Conservation (phyloP, 768 basidiomycete genomes). For the Grammothele lineata region DNA sequence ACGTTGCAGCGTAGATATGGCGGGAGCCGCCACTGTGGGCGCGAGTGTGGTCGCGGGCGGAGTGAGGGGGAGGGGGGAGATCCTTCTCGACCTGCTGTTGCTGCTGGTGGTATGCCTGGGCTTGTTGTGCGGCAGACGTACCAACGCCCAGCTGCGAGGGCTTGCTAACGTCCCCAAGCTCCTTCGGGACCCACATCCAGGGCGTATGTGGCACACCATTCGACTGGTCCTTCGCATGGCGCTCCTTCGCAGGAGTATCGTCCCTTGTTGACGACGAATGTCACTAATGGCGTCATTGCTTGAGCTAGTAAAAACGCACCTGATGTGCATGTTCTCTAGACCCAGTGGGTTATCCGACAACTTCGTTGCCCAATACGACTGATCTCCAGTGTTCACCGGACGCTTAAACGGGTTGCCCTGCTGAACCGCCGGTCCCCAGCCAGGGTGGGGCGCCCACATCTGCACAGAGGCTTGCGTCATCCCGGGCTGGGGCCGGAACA, state of each 20-base stretch:
- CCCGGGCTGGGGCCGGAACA: slow-evolving; percentile 14
- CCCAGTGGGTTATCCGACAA: slow-evolving; percentile 62
- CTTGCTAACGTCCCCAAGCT: slow-evolving; percentile 16
- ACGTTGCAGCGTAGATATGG: too few relatives aligned
- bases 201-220: slow-evolving; percentile 50
- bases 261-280: slow-evolving; percentile 5
- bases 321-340: slow-evolving; percentile 59
- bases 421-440: slow-evolving; percentile 22
- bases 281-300: background rate
- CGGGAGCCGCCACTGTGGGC: background rate
- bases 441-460: slow-evolving; percentile 26
- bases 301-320: slow-evolving; percentile 37
- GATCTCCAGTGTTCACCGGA: slow-evolving; percentile 53
- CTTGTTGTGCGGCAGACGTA: too few relatives aligned
- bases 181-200: slow-evolving; percentile 61
- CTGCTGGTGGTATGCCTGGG: slow-evolving; percentile 5
- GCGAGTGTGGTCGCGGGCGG: background rate
- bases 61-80: background rate
- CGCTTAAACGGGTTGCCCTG: slow-evolving; percentile 62
- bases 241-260: slow-evolving; percentile 10
- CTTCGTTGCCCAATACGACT: slow-evolving; percentile 58
- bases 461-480: slow-evolving; percentile 7
- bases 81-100: background rate
- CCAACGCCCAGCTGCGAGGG: too few relatives aligned
- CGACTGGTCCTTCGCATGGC: slow-evolving; percentile 13